These are phyloP conservation scores for Ceratocystis papillata DNA, from an alignment of 2,329 filamentous ascomycete genomes.

Conservation along the genomic window DNA sequence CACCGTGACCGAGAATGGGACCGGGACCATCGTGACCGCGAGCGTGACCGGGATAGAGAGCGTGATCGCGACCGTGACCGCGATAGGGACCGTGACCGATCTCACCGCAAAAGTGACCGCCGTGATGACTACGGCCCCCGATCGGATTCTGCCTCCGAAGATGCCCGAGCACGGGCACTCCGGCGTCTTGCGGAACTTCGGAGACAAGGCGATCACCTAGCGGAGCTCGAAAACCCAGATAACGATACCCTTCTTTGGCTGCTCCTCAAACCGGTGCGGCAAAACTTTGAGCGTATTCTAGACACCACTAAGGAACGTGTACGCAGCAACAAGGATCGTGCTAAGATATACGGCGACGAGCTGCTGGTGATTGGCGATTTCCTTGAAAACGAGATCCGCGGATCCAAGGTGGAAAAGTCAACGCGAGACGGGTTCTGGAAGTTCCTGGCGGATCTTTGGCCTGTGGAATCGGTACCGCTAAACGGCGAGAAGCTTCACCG, in stretches of 20 bases:
- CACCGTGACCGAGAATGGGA: slow-evolving; percentile 27
- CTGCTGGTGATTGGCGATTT: slow-evolving; percentile 53
- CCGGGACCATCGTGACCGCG: slow-evolving; percentile 26
- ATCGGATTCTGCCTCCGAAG: slow-evolving; percentile 29
- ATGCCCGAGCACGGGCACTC: slow-evolving; percentile 35
- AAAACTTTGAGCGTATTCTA: slow-evolving; percentile 49
- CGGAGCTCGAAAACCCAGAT: slow-evolving; percentile 38
- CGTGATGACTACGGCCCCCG: slow-evolving; percentile 58
- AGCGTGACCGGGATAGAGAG: slow-evolving; percentile 25
- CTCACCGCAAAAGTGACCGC: slow-evolving; percentile 47
- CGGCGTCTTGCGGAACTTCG: slow-evolving; percentile 37
- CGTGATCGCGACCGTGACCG: slow-evolving; percentile 26
- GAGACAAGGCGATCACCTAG: slow-evolving; percentile 38
- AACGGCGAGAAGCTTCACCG: slow-evolving; percentile 37
- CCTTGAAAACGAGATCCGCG: slow-evolving; percentile 40
- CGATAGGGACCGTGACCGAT: slow-evolving; percentile 29
- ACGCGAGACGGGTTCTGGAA: slow-evolving; percentile 43
- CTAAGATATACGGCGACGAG: slow-evolving; percentile 50
- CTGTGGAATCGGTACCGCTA: slow-evolving; percentile 33
- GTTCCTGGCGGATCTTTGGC: slow-evolving; percentile 38
- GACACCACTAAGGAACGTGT: slow-evolving; percentile 53
- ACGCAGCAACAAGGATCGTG: slow-evolving; percentile 50
- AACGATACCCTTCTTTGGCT: slow-evolving; percentile 41
- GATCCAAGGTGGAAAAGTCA: slow-evolving; percentile 33
- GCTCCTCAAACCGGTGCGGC: slow-evolving; percentile 47